Percentiles rank a stretch among this genome's conserved stretches.
Conservation (phyloP, 371 early-diverging fungal species). For the Quaeritorhiza haematococci region DNA sequence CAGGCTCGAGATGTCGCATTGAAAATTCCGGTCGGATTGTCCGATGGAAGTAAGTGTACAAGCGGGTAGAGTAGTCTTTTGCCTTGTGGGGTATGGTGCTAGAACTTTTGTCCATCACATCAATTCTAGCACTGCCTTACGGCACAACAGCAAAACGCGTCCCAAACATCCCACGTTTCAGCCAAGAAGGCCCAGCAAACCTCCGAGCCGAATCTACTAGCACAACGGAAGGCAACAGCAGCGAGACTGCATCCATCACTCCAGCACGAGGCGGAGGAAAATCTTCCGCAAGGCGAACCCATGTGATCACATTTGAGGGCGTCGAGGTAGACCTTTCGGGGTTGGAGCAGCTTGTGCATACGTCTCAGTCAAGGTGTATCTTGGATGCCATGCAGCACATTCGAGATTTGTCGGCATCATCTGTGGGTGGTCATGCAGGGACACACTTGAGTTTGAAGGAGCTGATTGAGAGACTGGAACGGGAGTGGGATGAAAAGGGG, state of each 20-base stretch:
- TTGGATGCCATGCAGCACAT: constrained; percentile 19
- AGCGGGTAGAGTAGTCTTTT: too few relatives aligned
- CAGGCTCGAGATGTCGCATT: constrained; percentile 33
- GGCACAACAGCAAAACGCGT: constrained; percentile 10
- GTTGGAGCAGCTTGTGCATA: constrained; percentile 39
- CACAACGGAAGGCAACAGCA: too few relatives aligned
- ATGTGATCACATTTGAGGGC: constrained; percentile 12
- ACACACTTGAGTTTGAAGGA: neutral
- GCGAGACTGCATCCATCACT: too few relatives aligned
- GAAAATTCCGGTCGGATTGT: constrained; percentile 18
- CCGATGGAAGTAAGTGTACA: constrained; percentile 17
- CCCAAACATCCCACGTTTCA: constrained; percentile 9
- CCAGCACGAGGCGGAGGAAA: too few relatives aligned
- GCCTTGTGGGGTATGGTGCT: neutral
- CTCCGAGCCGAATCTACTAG: too few relatives aligned
- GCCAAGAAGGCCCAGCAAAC: constrained; percentile 20
- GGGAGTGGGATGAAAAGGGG: constrained; percentile 12
- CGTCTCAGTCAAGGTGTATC: constrained; percentile 38
- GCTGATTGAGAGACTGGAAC: constrained; percentile 22
- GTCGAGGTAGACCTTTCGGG: constrained; percentile 32
- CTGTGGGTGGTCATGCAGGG: too few relatives aligned
- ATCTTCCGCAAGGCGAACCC: constrained; percentile 6
- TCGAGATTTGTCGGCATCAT: constrained; percentile 5
- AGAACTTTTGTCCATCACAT: too few relatives aligned
- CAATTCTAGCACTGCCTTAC: constrained; percentile 8